Base-by-base conservation (phyloP, 371 early-diverging fungal genomes). In the Circinella umbellata region DNA sequence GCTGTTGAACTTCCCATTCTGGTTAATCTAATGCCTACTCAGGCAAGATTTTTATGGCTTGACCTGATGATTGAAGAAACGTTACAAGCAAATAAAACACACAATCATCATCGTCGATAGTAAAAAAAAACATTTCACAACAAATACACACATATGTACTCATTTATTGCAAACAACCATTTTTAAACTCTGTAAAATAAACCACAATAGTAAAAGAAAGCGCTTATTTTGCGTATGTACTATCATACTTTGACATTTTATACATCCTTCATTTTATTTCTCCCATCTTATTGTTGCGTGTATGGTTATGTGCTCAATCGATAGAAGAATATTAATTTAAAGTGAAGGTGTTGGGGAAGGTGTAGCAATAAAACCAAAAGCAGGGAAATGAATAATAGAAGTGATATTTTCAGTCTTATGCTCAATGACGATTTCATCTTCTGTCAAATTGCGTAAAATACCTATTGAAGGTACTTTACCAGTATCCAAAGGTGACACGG, bases 401-500 rank as follows among this genome's bases (percentile, higher is more conserved):
- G 42, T 54, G 48, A 70, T 64, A 15, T 62, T 70, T 11, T 67
- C 62, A 14, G 68, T 57, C 6, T 69, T 66, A 18, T 76, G 81
- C 17, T 73, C 69, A 51, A 87, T 74, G 6, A 75, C 75, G 27
- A 84, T 73, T 34, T 73, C 68, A 13, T 69, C 34, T 4, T 15
- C 15, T 0, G 79, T 73, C 36, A 82, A 73, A 27, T 65, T 66
- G 2, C 84, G 78, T 49, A 88, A 68, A 15, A 57, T 68, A 8
- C 88, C 87, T 4, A 60, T 60, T 4, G 81, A 72, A 27, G 84
- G 84, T 11, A 81, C 70, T 36, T 75, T 76, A 15, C 86, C 87
- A 18, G 78, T 76, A 64, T 89, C 89, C 18, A 78, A 71, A 0
- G 89, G 89, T 0, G 73, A 55, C 7, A 88, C 80, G 0, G 73